Conservation (phyloP, 1,284 basidiomycete genomes). For the Naganishia cerealis region DNA sequence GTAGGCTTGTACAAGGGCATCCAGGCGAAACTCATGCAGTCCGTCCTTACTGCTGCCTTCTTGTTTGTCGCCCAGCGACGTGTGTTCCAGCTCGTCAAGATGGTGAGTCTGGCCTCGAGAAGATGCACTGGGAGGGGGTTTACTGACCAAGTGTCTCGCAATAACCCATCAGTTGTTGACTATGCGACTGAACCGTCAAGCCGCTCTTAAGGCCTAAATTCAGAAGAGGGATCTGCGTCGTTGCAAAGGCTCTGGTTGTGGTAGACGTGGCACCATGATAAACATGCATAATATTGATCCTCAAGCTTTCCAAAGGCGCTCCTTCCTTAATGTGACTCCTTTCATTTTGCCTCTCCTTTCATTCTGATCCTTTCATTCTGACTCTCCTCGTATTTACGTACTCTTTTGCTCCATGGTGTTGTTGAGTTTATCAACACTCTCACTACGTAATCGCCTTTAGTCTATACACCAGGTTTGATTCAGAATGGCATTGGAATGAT, state of each 20-base stretch:
- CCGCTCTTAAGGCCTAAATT: conserved; percentile 8
- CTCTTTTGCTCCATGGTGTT: too few relatives aligned
- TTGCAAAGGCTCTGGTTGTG: too few relatives aligned
- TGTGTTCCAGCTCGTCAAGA: conserved; percentile 55
- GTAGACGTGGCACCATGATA: too few relatives aligned
- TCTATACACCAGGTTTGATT: too few relatives aligned
- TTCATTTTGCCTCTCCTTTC: not conserved
- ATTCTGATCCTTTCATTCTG: not conserved
- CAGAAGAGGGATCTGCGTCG: not conserved
- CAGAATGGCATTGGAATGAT: too few relatives aligned
- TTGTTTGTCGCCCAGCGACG: conserved; percentile 80
- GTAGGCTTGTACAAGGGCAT: conserved; percentile 80
- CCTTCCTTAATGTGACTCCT: not conserved
- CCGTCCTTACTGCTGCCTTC: conserved; percentile 84
- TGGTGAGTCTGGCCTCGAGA: conserved; percentile 34
- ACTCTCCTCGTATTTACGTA: too few relatives aligned
- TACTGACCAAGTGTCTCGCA: not conserved
- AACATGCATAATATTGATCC: not conserved
- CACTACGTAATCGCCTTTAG: too few relatives aligned
- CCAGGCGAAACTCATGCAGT: conserved; percentile 79
- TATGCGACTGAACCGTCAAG: not conserved
- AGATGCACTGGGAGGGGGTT: not conserved
- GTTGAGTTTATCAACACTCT: too few relatives aligned
- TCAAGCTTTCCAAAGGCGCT: not conserved
- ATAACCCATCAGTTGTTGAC: not conserved